Base-by-base conservation (phyloP, 139 green algal genomes). In the Limnomonas spitsbergensis region DNA sequence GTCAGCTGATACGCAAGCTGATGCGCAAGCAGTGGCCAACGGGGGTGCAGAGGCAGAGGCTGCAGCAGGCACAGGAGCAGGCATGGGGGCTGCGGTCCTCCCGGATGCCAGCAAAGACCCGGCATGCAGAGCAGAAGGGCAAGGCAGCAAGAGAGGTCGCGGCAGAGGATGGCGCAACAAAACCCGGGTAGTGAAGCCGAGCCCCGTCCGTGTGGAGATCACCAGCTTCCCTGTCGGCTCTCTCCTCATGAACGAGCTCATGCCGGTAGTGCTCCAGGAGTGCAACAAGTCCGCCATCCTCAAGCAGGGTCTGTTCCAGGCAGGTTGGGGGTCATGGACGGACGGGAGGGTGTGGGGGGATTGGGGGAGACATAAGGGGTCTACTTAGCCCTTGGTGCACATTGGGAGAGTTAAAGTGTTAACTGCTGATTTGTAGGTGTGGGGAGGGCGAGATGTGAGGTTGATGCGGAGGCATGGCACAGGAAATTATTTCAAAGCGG, bases 221-320 rank as follows among this genome's bases (percentile, higher is more conserved):
- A 89, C 95, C 47, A 38, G 54, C 2, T 98, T 97, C 69, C 91
- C 93, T 9, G 89, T 97, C 2, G 94, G 83, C 27, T 93, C 88
- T 0, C 20, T 85, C 78, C 81, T 94, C 24, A 87, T 98, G 34
- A 95, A 96, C 75, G 86, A 88, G 69, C 79, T 97, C 29, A 97
- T 97, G 94, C 47, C 20, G 4, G 52, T 80, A 40, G 69, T 98
- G 4, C 85, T 92, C 40, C 34, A 82, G 29, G 80, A 84, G 52
- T 81, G 91, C 4, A 52, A 77, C 9, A 32, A 53, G 4, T 73
- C 34, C 36, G 36, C 61, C 0, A 66, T 83, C 27, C 82, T 96
- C 31, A 78, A 81, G 69, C 40, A 78, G 0, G 38, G 69, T 66
- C 86, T 96, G 29, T 95, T 87, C 79, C 86, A 95, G 84, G 89